Evolutionary conservation across 108 stramenopile species (phyloP), one percentile per base, ranked within the genome.

Genomic region (Stephanodiscus triporus): DNA sequence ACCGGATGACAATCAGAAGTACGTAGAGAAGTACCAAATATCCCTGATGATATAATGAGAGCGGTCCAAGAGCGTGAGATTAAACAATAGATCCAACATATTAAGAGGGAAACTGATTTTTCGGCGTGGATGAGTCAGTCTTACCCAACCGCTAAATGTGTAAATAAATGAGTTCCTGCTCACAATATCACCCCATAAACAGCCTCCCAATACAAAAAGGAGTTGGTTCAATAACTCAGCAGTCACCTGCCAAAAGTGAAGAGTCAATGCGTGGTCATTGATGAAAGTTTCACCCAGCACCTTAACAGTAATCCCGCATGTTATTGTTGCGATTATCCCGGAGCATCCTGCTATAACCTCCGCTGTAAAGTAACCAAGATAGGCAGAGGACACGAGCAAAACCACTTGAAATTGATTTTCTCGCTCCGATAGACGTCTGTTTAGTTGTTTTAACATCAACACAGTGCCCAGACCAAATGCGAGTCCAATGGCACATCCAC

Each of bases 181-280:
- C 57, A 91, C 70, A 36, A 87, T 75, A 26, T 73, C 60, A 51
- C 90, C 95, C 88, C 91, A 92, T 9, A 96, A 86, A 29, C 87
- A 38, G 26, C 97, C 97, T 27, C 96, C 96, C 26, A 99, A 68
- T 8, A 93, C 82, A 74, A 99, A 99, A n/a, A 99, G 83, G 11
- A 97, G 45, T 9, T 97, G 98, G 72, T 97, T 97, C 42, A 95
- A 75, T 40, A 96, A 53, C 68, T 95, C 91, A 53, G 91, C 95
- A 42, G 94, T 43, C 6, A 97, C 30, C 0, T 27, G 27, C 55
- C 55, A 56, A 56, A 56, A 56, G 55, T 82, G 73, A 66, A 91
- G 79, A 80, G 96, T 72, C 43, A 88, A 29, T 38, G 80, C 70
- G 23, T 65, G 42, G 32, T 92, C 79, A 59, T 89, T 90, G 70